Evolutionary conservation across 495 filamentous ascomycete genomes (phyloP).

Genomic region (Niebla homalea): DNA sequence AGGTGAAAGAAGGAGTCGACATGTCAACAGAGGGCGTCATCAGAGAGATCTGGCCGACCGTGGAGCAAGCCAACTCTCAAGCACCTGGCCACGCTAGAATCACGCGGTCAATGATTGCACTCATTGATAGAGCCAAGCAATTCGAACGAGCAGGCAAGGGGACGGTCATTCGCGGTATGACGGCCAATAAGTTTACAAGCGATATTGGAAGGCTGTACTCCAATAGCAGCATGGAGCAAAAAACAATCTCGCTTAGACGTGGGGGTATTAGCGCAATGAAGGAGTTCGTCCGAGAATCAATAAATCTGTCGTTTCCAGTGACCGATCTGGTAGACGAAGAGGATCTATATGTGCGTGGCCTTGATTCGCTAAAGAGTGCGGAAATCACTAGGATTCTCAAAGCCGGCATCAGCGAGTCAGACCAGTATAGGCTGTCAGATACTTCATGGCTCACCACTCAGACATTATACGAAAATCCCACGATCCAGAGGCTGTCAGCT

Average conservation of each 20-base stretch:
- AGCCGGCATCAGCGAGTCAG: background rate
- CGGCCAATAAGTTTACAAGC: constrained; percentile 11
- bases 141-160: constrained; percentile 43
- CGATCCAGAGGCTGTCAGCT: background rate
- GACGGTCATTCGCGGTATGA: constrained; percentile 34
- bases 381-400: constrained; percentile 7
- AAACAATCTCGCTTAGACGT: no score
- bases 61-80: constrained; percentile 25
- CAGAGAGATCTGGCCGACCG: constrained; percentile 26
- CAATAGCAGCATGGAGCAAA: background rate
- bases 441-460: constrained; percentile 4
- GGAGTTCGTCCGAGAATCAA: background rate
- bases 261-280: no score
- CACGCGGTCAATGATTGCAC: constrained; percentile 15
- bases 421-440: no score
- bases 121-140: constrained; percentile 35
- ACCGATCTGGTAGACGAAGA: background rate
- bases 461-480: constrained; percentile 10
- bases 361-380: constrained; percentile 10
- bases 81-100: constrained; percentile 2
- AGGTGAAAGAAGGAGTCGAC: constrained; percentile 27
- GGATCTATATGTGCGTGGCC: constrained; percentile 9
- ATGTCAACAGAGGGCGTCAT: constrained; percentile 19
- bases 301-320: no score
- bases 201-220: constrained; percentile 19